Percentiles rank a stretch among this genome's conserved stretches.
Evolutionary conservation across 805 yeast species (phyloP).

Genomic region (Candida parachauliodes): DNA sequence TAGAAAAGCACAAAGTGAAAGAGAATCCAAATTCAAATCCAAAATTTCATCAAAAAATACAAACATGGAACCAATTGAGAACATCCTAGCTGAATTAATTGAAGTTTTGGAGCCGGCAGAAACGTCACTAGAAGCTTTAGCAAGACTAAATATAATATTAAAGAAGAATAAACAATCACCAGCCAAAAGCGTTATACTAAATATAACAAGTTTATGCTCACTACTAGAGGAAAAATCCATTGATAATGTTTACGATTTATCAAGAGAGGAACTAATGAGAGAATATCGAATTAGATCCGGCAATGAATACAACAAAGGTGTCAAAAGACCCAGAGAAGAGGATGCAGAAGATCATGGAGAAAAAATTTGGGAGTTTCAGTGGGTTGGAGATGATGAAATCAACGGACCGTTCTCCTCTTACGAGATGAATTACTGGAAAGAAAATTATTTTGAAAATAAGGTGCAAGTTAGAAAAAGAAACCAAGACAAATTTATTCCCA

Average conservation of each 20-base stretch:
- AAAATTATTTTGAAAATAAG: slow-evolving; percentile 43
- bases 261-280: slow-evolving; percentile 53
- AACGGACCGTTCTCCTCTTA: slow-evolving; percentile 49
- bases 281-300: slow-evolving; percentile 21
- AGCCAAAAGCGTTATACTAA: slow-evolving; percentile 21
- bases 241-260: slow-evolving; percentile 47
- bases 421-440: slow-evolving; percentile 56
- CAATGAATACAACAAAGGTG: slow-evolving; percentile 17
- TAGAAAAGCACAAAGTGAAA: slow-evolving; percentile 42
- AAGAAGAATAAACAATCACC: slow-evolving; percentile 13
- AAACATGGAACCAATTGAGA: slow-evolving; percentile 11
- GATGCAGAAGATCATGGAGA: slow-evolving; percentile 25
- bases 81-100: slow-evolving; percentile 30
- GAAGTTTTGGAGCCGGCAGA: slow-evolving; percentile 54
- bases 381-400: slow-evolving; percentile 37
- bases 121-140: slow-evolving; percentile 53
- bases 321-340: slow-evolving; percentile 16
- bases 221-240: slow-evolving; percentile 38
- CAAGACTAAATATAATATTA: slow-evolving; percentile 31
- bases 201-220: slow-evolving; percentile 49
- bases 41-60: slow-evolving; percentile 14
- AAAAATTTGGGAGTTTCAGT: slow-evolving; percentile 37
- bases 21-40: slow-evolving; percentile 19
- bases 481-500: slow-evolving; percentile 20
- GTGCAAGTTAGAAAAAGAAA: slow-evolving; percentile 39